Percentiles rank a stretch among this genome's conserved stretches.
Evolutionary conservation across 2,329 filamentous ascomycete genomes (phyloP).

Genomic region (Herpomyces periplanetae): DNA sequence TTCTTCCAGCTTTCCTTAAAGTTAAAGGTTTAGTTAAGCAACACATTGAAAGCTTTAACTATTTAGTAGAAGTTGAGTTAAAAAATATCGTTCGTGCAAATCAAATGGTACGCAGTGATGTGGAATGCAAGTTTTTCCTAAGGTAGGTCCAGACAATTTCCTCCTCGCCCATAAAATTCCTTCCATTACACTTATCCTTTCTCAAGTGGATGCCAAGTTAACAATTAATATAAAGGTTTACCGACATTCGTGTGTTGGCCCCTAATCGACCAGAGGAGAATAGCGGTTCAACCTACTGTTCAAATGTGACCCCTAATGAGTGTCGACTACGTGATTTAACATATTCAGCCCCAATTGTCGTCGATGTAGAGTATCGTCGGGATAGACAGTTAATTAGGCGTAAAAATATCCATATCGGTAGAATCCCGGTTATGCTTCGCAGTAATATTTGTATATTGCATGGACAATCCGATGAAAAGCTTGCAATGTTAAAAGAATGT

Average conservation of each 20-base stretch:
- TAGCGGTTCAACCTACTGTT: constrained; percentile 8
- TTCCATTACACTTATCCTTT: too few relatives aligned
- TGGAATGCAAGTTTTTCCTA: constrained; percentile 66
- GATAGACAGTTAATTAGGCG: constrained; percentile 35
- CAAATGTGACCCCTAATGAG: constrained; percentile 52
- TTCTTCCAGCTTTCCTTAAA: constrained; percentile 84
- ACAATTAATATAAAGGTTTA: constrained; percentile 12
- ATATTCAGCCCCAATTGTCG: constrained; percentile 74
- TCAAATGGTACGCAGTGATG: constrained; percentile 52
- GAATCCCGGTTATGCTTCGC: constrained; percentile 84
- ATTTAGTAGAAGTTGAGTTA: constrained; percentile 80
- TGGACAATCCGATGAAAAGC: constrained; percentile 44
- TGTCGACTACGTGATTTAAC: constrained; percentile 85
- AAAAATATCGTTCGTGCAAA: constrained; percentile 89
- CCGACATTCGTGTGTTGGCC: constrained; percentile 48
- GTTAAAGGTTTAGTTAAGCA: constrained; percentile 90
- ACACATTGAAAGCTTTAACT: constrained; percentile 95
- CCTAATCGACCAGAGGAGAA: constrained; percentile 40
- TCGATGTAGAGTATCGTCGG: constrained; percentile 63
- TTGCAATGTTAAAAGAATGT: constrained; percentile 78
- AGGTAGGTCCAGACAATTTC: constrained; percentile 11
- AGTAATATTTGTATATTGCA: constrained; percentile 67
- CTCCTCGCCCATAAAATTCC: too few relatives aligned
- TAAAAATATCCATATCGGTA: constrained; percentile 34
- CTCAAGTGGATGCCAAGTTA: constrained; percentile 1